Evolutionary conservation across 1,284 basidiomycete genomes (phyloP).

Genomic region (Polyporus tsugae): DNA sequence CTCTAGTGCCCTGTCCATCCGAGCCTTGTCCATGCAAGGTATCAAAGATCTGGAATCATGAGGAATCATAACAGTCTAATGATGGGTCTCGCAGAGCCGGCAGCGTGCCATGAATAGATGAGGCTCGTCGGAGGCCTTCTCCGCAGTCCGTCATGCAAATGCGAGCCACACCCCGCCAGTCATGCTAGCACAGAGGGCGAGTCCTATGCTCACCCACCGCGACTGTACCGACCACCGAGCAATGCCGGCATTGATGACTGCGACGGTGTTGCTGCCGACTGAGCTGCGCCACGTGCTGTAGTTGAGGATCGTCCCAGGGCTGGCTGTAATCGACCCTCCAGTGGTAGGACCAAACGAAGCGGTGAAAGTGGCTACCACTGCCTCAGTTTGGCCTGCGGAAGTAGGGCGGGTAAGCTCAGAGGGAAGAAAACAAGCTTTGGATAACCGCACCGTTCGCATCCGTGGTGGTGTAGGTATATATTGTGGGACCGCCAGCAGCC

Average conservation of each 20-base stretch:
- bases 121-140: background rate
- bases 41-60: background rate
- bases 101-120: constrained; percentile 10
- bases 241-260: constrained; percentile 22
- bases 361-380: constrained; percentile 50
- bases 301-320: constrained; percentile 57
- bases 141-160: constrained; percentile 21
- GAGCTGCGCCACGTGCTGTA: constrained; percentile 61
- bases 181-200: constrained; percentile 21
- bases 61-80: constrained; percentile 5
- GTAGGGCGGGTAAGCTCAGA: background rate
- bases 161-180: constrained; percentile 29
- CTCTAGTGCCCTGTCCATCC: background rate
- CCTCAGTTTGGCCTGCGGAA: constrained; percentile 45
- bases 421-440: background rate
- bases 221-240: constrained; percentile 21
- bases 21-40: constrained; percentile 1
- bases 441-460: constrained; percentile 54
- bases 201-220: constrained; percentile 25
- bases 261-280: constrained; percentile 51
- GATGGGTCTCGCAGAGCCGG: constrained; percentile 9
- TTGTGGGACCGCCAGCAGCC: constrained; percentile 48
- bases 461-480: constrained; percentile 68
- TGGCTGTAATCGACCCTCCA: constrained; percentile 42
- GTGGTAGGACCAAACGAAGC: constrained; percentile 58